Evolutionary conservation across 345 rosid genomes (phyloP).

Genomic region (Lenwebbia sp.): DNA sequence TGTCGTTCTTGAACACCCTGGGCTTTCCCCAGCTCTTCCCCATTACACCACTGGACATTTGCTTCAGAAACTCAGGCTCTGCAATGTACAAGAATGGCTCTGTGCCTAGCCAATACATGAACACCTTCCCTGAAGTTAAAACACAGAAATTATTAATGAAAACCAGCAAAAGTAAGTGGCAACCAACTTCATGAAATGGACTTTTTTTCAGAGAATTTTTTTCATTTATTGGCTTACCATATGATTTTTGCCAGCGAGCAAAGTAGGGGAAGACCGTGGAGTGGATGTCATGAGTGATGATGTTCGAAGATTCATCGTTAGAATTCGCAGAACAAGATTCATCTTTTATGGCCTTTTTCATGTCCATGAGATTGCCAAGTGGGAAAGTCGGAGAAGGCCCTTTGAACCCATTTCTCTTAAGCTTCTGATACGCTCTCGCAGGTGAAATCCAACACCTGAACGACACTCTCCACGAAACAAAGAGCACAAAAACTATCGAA

Average conservation of each 20-base stretch:
- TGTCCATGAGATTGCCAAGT: slow-evolving; percentile 61
- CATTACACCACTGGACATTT: slow-evolving; percentile 62
- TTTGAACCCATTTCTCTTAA: slow-evolving; percentile 46
- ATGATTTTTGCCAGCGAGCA: slow-evolving; percentile 60
- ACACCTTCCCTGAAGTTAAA: slow-evolving; percentile 66
- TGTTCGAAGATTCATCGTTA: background rate
- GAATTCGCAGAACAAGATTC: slow-evolving; percentile 10
- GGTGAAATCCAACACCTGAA: slow-evolving; percentile 64
- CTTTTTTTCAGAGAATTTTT: background rate
- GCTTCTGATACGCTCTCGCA: slow-evolving; percentile 29
- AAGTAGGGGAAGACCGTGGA: slow-evolving; percentile 72
- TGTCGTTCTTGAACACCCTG: slow-evolving; percentile 64
- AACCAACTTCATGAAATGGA: background rate
- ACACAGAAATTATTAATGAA: background rate
- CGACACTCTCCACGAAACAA: slow-evolving; percentile 22
- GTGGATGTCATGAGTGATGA: slow-evolving; percentile 77
- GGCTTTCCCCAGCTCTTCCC: slow-evolving; percentile 99
- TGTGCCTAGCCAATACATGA: slow-evolving; percentile 88
- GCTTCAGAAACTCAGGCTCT: slow-evolving; percentile 81
- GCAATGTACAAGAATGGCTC: slow-evolving; percentile 91
- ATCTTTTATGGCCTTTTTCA: slow-evolving; percentile 20
- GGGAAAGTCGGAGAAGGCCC: slow-evolving; percentile 87
- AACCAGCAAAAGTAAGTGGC: background rate
- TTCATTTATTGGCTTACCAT: slow-evolving; percentile 29
- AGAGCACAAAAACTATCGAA: slow-evolving; percentile 10